Percentiles rank a stretch among this genome's conserved stretches.
Evolutionary conservation across 495 filamentous ascomycete species (phyloP).

Genomic region (Penicillium crystallinum): DNA sequence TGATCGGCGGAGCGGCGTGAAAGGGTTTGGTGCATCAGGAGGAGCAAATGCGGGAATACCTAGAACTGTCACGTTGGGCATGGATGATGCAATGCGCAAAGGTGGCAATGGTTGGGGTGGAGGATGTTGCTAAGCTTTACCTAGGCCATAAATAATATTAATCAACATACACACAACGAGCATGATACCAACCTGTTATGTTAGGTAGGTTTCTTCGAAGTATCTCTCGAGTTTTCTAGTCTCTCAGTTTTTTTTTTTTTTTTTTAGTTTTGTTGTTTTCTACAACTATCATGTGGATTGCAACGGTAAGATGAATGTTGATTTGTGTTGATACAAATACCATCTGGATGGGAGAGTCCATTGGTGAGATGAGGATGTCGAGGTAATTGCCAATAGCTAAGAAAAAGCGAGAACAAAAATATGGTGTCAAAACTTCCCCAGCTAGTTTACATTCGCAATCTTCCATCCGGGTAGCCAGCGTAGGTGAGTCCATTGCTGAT

Average conservation of each 20-base stretch:
- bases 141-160: background rate
- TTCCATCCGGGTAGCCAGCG: conserved; percentile 75
- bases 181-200: too few relatives aligned
- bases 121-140: conserved; percentile 43
- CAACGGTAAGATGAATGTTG: background rate
- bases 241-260: background rate
- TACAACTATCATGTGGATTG: background rate
- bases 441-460: conserved; percentile 46
- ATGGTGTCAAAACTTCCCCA: background rate
- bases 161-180: background rate
- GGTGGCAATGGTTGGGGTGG: conserved; percentile 39
- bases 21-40: conserved; percentile 59
- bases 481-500: conserved; percentile 81
- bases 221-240: background rate
- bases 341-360: background rate
- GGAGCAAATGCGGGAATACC: conserved; percentile 33
- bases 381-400: background rate
- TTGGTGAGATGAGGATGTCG: background rate
- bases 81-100: conserved; percentile 51
- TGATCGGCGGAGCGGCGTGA: conserved; percentile 90
- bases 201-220: background rate
- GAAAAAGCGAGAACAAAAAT: background rate
- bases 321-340: conserved; percentile 1
- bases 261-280: background rate
- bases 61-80: conserved; percentile 52